These are phyloP conservation scores for Chrysosporium keratinophilum DNA, from an alignment of 2,329 filamentous ascomycete genomes.

Conservation along the genomic window DNA sequence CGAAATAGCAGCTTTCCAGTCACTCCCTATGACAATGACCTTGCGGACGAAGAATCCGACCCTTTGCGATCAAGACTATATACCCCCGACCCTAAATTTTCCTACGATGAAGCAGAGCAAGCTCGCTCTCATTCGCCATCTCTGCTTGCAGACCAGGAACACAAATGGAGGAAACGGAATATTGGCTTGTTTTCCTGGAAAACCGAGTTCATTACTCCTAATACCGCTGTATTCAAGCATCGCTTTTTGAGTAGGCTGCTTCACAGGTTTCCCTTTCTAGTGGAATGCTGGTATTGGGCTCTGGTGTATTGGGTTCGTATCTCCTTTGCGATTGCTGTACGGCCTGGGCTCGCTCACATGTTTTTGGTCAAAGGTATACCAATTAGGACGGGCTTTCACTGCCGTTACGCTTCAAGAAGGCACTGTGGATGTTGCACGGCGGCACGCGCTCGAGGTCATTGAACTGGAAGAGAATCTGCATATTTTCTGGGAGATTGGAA, in stretches of 20 bases:
- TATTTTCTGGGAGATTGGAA: constrained; percentile 54
- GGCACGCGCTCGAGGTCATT: constrained; percentile 58
- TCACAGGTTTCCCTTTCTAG: constrained; percentile 58
- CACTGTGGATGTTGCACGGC: constrained; percentile 57
- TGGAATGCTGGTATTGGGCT: constrained; percentile 68
- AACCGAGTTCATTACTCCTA: constrained; percentile 47
- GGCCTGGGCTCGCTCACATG: not conserved
- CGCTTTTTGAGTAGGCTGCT: constrained; percentile 54
- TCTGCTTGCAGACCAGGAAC: constrained; percentile 33
- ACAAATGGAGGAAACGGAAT: constrained; percentile 43
- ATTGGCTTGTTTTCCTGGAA: constrained; percentile 39
- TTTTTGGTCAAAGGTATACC: constrained; percentile 50
- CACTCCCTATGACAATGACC: not conserved
- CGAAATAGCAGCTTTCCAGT: not conserved
- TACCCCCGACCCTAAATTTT: not conserved
- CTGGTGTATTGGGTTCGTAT: constrained; percentile 62
- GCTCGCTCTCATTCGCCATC: constrained; percentile 32
- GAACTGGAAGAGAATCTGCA: constrained; percentile 54
- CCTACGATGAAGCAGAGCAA: constrained; percentile 8
- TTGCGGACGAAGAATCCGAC: constrained; percentile 7
- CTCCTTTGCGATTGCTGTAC: not conserved
- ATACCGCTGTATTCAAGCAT: constrained; percentile 51
- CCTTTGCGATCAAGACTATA: not conserved
- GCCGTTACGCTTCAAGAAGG: constrained; percentile 57
- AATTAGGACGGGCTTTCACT: constrained; percentile 61